Evolutionary conservation across 2,329 filamentous ascomycete species (phyloP).

Genomic region (Cucurbitaria berberidis): DNA sequence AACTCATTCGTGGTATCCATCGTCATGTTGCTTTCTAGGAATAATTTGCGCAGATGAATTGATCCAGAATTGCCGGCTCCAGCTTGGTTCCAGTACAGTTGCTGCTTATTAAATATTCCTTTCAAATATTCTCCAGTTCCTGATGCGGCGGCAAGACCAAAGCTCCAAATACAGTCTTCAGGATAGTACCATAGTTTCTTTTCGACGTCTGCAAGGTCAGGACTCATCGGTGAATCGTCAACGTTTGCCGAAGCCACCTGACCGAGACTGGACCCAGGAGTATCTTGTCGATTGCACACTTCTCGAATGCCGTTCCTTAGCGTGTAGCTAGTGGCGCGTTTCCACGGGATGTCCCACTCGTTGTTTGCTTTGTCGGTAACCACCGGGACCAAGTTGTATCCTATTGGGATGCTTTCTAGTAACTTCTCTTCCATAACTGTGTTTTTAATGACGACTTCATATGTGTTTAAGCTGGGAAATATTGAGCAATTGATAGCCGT

Average conservation of each 20-base stretch:
- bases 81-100: not conserved
- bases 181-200: not conserved
- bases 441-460: slow-evolving; percentile 4
- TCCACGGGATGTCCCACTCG: not conserved
- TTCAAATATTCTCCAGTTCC: not conserved
- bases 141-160: not conserved
- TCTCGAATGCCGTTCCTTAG: not conserved
- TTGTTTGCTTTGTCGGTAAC: not conserved
- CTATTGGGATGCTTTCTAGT: slow-evolving; percentile 1
- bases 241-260: not conserved
- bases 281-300: not conserved
- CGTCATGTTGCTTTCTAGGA: slow-evolving; percentile 1
- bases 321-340: not conserved
- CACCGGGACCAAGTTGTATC: too few relatives aligned
- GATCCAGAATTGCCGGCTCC: not conserved
- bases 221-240: not conserved
- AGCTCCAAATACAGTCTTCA: slow-evolving; percentile 5
- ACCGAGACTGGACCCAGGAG: not conserved
- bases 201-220: not conserved
- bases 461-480: slow-evolving; percentile 9
- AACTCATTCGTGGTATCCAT: slow-evolving; percentile 1
- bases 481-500: slow-evolving; percentile 5
- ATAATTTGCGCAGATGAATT: not conserved
- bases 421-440: slow-evolving; percentile 3
- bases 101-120: not conserved